Evolutionary conservation across 352 stramenopile species (phyloP), one percentile per base, ranked within the genome.

Genomic region (Phytophthora europaea): DNA sequence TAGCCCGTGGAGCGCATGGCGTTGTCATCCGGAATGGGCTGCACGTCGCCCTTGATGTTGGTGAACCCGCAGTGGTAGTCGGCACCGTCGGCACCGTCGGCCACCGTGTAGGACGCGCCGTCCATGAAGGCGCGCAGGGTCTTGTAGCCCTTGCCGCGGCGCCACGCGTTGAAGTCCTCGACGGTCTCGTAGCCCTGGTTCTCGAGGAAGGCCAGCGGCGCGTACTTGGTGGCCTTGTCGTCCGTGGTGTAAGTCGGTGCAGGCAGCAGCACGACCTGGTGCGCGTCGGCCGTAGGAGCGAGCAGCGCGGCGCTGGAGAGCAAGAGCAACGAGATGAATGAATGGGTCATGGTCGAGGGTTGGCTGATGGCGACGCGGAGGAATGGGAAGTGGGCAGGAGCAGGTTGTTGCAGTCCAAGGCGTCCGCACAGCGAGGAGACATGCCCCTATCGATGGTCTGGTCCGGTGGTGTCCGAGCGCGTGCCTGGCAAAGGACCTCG

Each of bases 41-140:
- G 78, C 6, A 50, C 47, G 15, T 33, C 52, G 26, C 64, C 75
- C 18, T 65, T 51, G 20, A 60, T 48, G 18, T 75, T 70, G 13
- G 78, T 83, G 67, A 78, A 76, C 23, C 78, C 78, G 56, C 78
- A 85, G 65, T 83, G 56, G 38, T 81, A 83, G 65, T 82, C 67
- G 22, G 75, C 68, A 13, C 65, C 69, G 33, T 63, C 62, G 16
- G 72, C 54, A n/a, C n/a, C n/a, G n/a, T n/a, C n/a, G n/a, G n/a
- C n/a, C 26, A 81, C 72, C n/a, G 67, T 83, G 77, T 84, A 87
- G 50, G 72, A 72, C 10, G 59, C 63, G 7, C 67, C 60, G 67
- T 87, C 80, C 77, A 83, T 87, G 66, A 87, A 87, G 31, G 69
- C 62, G 22, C 78, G 77, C 7, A 87, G 75, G 7, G 77, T 87